These are phyloP conservation scores for Aspergillus carbonarius DNA, from an alignment of 2,329 filamentous ascomycete genomes.

Conservation along the genomic window DNA sequence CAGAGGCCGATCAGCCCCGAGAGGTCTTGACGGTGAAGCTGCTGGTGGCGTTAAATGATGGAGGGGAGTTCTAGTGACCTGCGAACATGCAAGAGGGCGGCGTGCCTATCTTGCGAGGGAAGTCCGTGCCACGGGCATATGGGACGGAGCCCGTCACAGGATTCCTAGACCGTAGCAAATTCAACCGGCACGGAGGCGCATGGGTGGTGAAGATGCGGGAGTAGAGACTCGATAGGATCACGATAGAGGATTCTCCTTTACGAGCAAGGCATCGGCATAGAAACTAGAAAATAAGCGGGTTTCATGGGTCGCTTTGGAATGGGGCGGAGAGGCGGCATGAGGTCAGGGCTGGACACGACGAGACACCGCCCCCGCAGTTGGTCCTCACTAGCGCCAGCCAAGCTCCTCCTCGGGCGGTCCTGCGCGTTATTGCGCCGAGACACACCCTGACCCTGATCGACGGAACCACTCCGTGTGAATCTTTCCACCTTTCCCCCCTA, in stretches of 20 bases:
- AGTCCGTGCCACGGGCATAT: conserved; percentile 7
- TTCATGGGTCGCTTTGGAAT: conserved; percentile 9
- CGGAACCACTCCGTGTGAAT: too few relatives aligned
- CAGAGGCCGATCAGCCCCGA: not conserved
- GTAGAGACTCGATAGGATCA: not conserved
- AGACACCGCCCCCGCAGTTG: conserved; percentile 11
- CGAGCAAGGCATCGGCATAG: conserved; percentile 24
- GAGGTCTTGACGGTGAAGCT: not conserved
- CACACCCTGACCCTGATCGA: not conserved
- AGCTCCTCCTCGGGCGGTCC: not conserved
- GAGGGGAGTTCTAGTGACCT: conserved; percentile 1
- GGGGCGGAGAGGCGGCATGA: not conserved
- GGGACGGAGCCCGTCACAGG: not conserved
- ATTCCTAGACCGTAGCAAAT: not conserved
- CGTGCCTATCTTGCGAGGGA: conserved; percentile 9
- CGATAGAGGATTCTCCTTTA: conserved; percentile 15
- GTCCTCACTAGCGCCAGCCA: not conserved
- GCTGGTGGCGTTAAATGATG: not conserved
- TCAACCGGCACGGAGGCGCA: not conserved
- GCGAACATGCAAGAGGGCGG: conserved; percentile 4
- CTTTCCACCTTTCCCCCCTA: too few relatives aligned
- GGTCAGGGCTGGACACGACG: not conserved
- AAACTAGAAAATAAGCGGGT: conserved; percentile 1
- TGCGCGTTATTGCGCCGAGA: not conserved
- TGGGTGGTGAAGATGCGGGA: not conserved